Evolutionary conservation across 2,329 filamentous ascomycete species (phyloP).

Genomic region (Colletotrichum theobromicola): DNA sequence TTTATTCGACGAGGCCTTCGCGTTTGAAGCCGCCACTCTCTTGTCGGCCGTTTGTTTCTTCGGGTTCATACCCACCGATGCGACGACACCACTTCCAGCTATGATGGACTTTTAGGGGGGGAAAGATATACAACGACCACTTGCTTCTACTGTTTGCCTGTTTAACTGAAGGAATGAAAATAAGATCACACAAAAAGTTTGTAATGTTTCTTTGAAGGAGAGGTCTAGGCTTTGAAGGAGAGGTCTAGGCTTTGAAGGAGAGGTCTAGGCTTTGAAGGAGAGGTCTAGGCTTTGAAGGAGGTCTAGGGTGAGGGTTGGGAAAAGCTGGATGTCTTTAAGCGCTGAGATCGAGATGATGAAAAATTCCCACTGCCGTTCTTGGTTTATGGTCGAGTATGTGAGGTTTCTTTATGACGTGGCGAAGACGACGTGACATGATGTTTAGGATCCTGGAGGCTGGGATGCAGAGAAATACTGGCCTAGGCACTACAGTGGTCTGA

Average conservation of each 20-base stretch:
- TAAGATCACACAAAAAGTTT: neutral
- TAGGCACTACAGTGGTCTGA: too few relatives aligned
- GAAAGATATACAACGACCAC: neutral
- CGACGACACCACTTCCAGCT: neutral
- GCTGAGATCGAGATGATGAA: neutral
- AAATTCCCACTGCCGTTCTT: rapidly evolving
- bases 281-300: too few relatives aligned
- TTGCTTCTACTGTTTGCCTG: neutral
- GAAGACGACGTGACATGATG: neutral
- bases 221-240: too few relatives aligned
- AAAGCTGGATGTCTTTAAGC: neutral
- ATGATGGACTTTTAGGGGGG: neutral
- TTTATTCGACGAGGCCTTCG: neutral
- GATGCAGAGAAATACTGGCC: too few relatives aligned
- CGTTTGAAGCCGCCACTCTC: neutral
- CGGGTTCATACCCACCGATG: constrained; percentile 3
- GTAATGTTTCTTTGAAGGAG: neutral
- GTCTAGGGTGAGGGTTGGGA: too few relatives aligned
- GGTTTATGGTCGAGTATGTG: too few relatives aligned
- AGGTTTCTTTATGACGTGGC: neutral
- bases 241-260: too few relatives aligned
- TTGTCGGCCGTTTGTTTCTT: neutral
- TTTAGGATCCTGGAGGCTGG: too few relatives aligned
- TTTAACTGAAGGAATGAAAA: neutral
- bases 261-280: too few relatives aligned